These are phyloP conservation scores for Penicillium tannophilum DNA, from an alignment of 495 filamentous ascomycete species.

Conservation along the genomic window DNA sequence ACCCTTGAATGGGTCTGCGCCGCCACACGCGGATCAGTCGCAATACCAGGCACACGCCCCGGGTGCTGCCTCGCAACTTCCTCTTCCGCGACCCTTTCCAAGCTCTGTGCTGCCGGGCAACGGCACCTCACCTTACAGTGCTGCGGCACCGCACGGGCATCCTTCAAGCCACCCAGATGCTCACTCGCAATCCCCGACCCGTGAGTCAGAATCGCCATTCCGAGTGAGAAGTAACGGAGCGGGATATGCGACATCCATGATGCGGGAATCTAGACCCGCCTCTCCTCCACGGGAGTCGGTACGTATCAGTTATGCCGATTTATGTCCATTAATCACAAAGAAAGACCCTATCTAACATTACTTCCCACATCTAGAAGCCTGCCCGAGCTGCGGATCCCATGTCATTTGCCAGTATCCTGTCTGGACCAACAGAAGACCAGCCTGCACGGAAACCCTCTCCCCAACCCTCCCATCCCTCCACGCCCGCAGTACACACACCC, in stretches of 20 bases:
- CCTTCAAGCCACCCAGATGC: constrained; percentile 44
- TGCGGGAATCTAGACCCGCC: constrained; percentile 34
- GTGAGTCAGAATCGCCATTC: constrained; percentile 44
- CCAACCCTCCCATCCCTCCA: constrained; percentile 27
- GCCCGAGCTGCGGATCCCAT: constrained; percentile 78
- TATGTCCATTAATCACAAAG: not conserved
- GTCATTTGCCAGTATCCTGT: constrained; percentile 90
- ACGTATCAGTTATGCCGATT: constrained; percentile 19
- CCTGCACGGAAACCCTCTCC: constrained; percentile 49
- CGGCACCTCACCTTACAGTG: constrained; percentile 43
- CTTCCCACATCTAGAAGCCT: constrained; percentile 50
- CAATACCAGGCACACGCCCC: constrained; percentile 49
- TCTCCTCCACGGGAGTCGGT: constrained; percentile 46
- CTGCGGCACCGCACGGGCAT: constrained; percentile 48
- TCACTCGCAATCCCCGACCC: constrained; percentile 47
- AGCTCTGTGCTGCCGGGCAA: constrained; percentile 41
- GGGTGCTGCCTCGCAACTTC: constrained; percentile 33
- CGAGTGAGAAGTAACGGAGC: constrained; percentile 35
- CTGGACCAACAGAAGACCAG: constrained; percentile 64
- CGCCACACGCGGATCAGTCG: constrained; percentile 41
- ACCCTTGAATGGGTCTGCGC: constrained; percentile 53
- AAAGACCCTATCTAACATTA: constrained; percentile 6
- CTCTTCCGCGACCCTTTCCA: constrained; percentile 49
- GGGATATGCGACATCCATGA: constrained; percentile 32
- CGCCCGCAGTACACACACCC: constrained; percentile 23